Conservation (phyloP, 306 rosid species). For the barrel medic (Medicago truncatula) region MtrunA17r5.0-ANR NC_053044.1:29946001-29946500, state of each 20-base stretch:
- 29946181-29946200: background rate
- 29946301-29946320: no score
- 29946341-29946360: background rate
- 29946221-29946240: background rate
- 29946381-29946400: background rate
- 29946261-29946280: background rate
- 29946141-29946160: background rate
- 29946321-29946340: background rate
- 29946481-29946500: background rate
- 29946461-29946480: background rate
- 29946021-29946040: background rate
- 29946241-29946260: background rate
- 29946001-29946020: background rate
- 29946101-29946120: background rate
- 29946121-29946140: background rate
- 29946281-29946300: background rate
- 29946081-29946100: background rate
- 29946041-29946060: background rate
- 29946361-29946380: background rate
- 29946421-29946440: background rate
- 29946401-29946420: background rate
- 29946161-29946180: background rate
- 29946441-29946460: background rate
- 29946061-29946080: background rate
- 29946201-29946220: background rate